phyloP scores from a whole-genome alignment of 1,139 yeast genomes.

The Spathaspora sp. region DNA sequence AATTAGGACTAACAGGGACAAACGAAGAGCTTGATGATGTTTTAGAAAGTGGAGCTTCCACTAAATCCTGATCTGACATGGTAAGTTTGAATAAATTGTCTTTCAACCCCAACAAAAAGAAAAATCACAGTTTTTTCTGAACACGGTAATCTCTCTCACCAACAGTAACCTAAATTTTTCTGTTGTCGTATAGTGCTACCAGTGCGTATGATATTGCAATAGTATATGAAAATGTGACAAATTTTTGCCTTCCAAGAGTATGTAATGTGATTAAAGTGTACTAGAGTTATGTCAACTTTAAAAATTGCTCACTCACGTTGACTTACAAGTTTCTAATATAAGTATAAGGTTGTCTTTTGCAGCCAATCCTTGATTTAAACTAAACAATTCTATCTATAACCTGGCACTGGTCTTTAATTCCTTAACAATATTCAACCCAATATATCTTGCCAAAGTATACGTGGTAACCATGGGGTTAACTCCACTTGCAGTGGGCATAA shows the following conservation, averaged over 20 bases:
- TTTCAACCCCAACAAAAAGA: background rate
- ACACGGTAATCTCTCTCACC: background rate
- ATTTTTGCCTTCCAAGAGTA: too few relatives aligned
- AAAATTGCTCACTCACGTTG: too few relatives aligned
- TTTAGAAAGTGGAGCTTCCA: constrained; percentile 6
- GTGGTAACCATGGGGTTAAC: constrained; percentile 53
- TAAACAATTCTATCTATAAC: constrained; percentile 19
- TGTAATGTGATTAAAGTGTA: too few relatives aligned
- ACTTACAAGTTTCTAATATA: too few relatives aligned
- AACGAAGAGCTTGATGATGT: constrained; percentile 38
- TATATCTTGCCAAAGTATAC: constrained; percentile 41
- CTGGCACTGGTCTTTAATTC: constrained; percentile 31
- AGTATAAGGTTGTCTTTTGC: too few relatives aligned
- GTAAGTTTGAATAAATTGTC: background rate
- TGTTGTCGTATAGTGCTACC: background rate
- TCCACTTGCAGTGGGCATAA: constrained; percentile 60
- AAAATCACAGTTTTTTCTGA: background rate
- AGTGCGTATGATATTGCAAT: background rate
- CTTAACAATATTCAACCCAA: constrained; percentile 33
- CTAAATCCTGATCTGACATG: background rate
- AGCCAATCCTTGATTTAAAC: too few relatives aligned
- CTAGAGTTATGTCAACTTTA: too few relatives aligned
- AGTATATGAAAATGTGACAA: too few relatives aligned
- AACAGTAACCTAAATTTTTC: background rate
- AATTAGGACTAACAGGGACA: constrained; percentile 36